Evolutionary conservation across 768 basidiomycete species (phyloP), one percentile per base, ranked within the genome.

Genomic region (Amyloporia xantha): DNA sequence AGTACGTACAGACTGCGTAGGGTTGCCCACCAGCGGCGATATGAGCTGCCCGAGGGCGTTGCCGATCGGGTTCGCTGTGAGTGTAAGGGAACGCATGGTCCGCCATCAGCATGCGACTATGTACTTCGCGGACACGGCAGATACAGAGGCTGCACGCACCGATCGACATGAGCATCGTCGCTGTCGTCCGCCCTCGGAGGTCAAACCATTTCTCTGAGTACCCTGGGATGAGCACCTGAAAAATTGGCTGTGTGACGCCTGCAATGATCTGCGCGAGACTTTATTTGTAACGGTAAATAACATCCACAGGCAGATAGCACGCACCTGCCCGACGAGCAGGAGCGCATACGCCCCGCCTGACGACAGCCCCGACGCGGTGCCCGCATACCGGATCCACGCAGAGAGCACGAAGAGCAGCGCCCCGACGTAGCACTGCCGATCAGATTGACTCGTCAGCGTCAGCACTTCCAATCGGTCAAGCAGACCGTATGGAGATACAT

Each of bases 121-220:
- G 39, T 20, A 20, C 39, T 7, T 9, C 7, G 39, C 11, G 39
- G 9, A 11, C 9, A 9, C 39, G 19, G 7, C 39, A 9, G 11
- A 40, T 20, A 20, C 19, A 9, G 15, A 23, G 42, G 17, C 9
- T 17, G 27, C 37, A 43, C 68, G 20, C 27, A 72, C 76, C 66
- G 24, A 79, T 57, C 7, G 76, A 70, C 45, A 80, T 68, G 30
- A 75, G 40, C 77, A 78, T 78, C n/a, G 78, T 92, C 11, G 86
- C 86, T 0, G 89, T 91, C 2, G 85, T 90, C 36, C 90, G 74
- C 12, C 83, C 80, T 50, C 76, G 70, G 41, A 90, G 66, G 52
- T 85, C 80, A 58, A 92, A 92, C 90, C 90, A 92, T 26, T 68
- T 77, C 61, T 92, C 86, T 0, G 89, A 90, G 64, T 84, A 92